Conservation (phyloP, 2,329 filamentous ascomycete species). For the Ceratocystis colombiana region DNA sequence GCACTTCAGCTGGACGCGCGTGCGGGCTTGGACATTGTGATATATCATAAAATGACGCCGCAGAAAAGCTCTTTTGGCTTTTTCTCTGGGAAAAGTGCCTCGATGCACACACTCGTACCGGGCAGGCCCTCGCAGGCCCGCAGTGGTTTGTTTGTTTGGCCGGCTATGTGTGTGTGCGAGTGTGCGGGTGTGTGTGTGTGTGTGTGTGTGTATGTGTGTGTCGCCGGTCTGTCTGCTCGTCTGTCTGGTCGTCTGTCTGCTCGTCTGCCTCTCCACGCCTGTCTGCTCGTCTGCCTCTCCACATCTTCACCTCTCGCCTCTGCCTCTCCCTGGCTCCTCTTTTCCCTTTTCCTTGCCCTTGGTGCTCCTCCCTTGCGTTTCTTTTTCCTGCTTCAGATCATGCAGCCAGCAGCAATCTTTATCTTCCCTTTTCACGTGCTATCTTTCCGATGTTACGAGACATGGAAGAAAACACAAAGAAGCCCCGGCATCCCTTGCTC, state of each 20-base stretch:
- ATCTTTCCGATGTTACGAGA: not conserved
- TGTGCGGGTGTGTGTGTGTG: not conserved
- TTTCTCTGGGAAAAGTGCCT: not conserved
- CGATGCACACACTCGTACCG: too few relatives aligned
- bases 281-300: not conserved
- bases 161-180: not conserved
- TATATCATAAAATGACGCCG: not conserved
- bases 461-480: not conserved
- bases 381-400: not conserved
- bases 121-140: too few relatives aligned
- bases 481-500: not conserved
- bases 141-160: not conserved
- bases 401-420: not conserved
- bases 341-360: not conserved
- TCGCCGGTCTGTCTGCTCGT: not conserved
- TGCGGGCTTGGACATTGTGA: not conserved
- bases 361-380: not conserved
- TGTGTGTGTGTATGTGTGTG: not conserved
- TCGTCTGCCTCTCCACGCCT: too few relatives aligned
- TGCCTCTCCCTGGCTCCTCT: not conserved
- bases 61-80: not conserved
- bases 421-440: not conserved
- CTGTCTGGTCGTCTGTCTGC: not conserved
- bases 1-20: constrained; percentile 3
- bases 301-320: not conserved